Percentiles rank a stretch among this genome's conserved stretches.
phyloP scores from a whole-genome alignment of 2,329 filamentous ascomycete genomes.

The Fusarium miscanthi region DNA sequence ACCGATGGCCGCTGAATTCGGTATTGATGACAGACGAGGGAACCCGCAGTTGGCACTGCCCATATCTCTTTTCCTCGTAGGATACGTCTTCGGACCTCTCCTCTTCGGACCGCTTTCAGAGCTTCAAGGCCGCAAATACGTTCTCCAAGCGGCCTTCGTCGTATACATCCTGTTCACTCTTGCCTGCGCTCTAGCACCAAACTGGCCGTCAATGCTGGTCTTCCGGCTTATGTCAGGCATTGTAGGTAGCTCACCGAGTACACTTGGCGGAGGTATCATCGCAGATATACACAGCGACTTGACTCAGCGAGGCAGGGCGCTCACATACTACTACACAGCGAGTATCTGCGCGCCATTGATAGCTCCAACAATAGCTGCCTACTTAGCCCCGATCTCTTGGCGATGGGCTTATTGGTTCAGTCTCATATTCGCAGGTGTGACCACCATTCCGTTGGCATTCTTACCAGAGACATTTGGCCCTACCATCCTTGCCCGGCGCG shows the following conservation, averaged over 20 bases:
- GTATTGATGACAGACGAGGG: neutral
- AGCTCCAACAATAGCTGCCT: constrained; percentile 58
- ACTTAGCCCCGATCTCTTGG: constrained; percentile 54
- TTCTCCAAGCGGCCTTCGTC: constrained; percentile 62
- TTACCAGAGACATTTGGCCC: constrained; percentile 40
- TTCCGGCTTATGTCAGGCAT: constrained; percentile 57
- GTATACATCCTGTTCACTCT: constrained; percentile 54
- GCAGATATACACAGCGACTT: constrained; percentile 57
- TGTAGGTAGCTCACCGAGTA: constrained; percentile 54
- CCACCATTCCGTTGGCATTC: constrained; percentile 39
- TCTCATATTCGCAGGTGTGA: constrained; percentile 43
- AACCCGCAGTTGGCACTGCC: constrained; percentile 7
- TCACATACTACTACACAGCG: constrained; percentile 51
- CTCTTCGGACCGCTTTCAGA: constrained; percentile 57
- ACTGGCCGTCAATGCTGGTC: constrained; percentile 55
- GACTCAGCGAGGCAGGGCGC: constrained; percentile 47
- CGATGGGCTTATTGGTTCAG: constrained; percentile 57
- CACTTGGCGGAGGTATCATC: constrained; percentile 57
- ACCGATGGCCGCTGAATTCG: constrained; percentile 5
- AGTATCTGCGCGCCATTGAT: constrained; percentile 55
- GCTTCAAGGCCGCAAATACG: constrained; percentile 51
- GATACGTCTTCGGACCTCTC: constrained; percentile 50
- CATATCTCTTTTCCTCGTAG: constrained; percentile 2
- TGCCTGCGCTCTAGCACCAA: constrained; percentile 55
- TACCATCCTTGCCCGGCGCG: constrained; percentile 8